Evolutionary conservation across 176 grass and related monocot genomes (phyloP).

Genomic region (Metroxylon sagu): DNA sequence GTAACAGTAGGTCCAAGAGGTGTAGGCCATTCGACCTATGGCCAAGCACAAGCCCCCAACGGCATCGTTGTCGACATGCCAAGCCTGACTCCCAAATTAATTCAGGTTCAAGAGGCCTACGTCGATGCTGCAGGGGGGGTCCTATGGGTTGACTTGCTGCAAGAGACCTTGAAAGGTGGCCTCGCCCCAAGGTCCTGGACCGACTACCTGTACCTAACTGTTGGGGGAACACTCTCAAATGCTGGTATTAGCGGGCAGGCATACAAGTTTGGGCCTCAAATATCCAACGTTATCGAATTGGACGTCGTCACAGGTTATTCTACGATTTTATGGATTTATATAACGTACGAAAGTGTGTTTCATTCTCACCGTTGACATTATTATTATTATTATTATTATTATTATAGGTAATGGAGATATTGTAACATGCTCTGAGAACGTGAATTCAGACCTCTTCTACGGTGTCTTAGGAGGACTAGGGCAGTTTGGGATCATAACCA

Average conservation of each 20-base stretch:
- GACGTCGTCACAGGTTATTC: slow-evolving; percentile 15
- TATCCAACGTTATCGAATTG: slow-evolving; percentile 4
- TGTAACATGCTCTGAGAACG: neutral
- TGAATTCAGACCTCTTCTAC: slow-evolving; percentile 6
- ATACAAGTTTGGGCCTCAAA: slow-evolving; percentile 8
- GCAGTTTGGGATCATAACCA: slow-evolving; percentile 13
- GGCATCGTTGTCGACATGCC: slow-evolving; percentile 4
- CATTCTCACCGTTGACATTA: too few species aligned
- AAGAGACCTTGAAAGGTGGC: neutral
- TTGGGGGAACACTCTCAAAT: slow-evolving; percentile 9
- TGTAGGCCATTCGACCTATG: slow-evolving; percentile 2
- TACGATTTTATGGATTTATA: neutral
- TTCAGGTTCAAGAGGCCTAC: neutral
- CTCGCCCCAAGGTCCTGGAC: slow-evolving; percentile 6
- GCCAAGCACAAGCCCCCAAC: neutral
- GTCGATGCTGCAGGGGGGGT: neutral
- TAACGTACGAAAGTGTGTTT: too few species aligned
- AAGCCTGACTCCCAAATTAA: neutral
- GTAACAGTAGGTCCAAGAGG: slow-evolving; percentile 7
- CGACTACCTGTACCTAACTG: slow-evolving; percentile 6
- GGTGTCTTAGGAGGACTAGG: slow-evolving; percentile 8
- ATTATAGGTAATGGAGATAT: slow-evolving; percentile 1
- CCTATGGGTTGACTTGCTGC: slow-evolving; percentile 1
- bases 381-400: too few species aligned
- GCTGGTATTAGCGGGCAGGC: slow-evolving; percentile 8